These are phyloP conservation scores for Casuarina glauca DNA, from an alignment of 306 rosid species.

Conservation along the genomic window DNA sequence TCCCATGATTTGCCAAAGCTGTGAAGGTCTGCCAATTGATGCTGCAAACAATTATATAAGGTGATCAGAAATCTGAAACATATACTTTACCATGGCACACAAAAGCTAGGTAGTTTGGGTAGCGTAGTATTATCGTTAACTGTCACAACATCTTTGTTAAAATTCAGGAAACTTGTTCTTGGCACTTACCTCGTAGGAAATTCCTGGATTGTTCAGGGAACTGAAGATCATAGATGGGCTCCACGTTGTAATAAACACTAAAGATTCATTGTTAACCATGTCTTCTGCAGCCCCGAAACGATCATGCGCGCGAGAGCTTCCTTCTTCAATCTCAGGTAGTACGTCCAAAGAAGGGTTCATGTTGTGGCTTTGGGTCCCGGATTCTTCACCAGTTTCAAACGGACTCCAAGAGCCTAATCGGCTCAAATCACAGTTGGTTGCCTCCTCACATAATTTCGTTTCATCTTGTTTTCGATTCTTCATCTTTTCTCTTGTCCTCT, in stretches of 20 bases:
- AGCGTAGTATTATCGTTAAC: no score
- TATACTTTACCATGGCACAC: background rate
- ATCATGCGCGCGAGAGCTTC: constrained; percentile 36
- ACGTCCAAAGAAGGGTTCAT: constrained; percentile 34
- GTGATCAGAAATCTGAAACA: constrained; percentile 20
- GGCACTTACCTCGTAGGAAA: constrained; percentile 64
- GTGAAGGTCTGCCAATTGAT: constrained; percentile 58
- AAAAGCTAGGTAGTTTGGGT: background rate
- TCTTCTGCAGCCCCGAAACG: constrained; percentile 25
- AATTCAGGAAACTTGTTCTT: constrained; percentile 3
- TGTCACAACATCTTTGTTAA: background rate
- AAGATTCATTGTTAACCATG: constrained; percentile 35
- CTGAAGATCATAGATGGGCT: constrained; percentile 50
- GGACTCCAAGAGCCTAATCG: constrained; percentile 55
- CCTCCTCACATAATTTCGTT: constrained; percentile 21
- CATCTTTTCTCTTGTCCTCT: constrained; percentile 54
- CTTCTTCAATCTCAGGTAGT: constrained; percentile 36
- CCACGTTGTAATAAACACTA: constrained; percentile 52
- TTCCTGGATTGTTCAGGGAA: constrained; percentile 39
- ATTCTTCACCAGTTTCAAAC: constrained; percentile 57
- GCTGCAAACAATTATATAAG: constrained; percentile 45
- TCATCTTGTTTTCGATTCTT: constrained; percentile 16
- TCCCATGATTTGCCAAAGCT: constrained; percentile 58
- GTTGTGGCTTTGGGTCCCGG: constrained; percentile 46
- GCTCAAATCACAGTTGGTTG: constrained; percentile 25